A percentile compares a stretch with the other conserved stretches of the same genome.
phyloP scores from a whole-genome alignment of 495 filamentous ascomycete species.

The Baudoinia panamericana region DNA sequence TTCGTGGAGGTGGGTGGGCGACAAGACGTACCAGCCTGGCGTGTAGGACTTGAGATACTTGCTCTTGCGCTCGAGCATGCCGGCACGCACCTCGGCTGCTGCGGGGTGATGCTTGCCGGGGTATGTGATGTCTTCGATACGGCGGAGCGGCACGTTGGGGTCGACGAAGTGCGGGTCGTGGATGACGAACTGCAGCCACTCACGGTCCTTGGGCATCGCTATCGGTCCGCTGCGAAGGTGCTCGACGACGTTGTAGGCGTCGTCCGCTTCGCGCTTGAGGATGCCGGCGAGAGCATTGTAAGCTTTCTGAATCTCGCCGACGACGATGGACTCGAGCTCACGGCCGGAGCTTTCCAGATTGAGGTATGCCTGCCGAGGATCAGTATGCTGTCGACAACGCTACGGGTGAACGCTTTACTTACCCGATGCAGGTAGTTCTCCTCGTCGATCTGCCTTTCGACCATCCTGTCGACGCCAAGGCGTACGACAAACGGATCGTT shows the following conservation, averaged over 20 bases:
- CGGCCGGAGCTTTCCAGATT: conserved; percentile 91
- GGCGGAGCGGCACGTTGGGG: conserved; percentile 64
- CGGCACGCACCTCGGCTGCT: conserved; percentile 72
- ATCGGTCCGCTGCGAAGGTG: conserved; percentile 74
- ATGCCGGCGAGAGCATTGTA: conserved; percentile 88
- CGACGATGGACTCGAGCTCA: conserved; percentile 87
- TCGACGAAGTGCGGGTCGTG: conserved; percentile 79
- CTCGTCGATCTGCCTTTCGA: conserved; percentile 87
- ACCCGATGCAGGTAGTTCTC: conserved; percentile 95
- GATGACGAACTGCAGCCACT: conserved; percentile 77
- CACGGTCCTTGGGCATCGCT: conserved; percentile 76
- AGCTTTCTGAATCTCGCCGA: conserved; percentile 92
- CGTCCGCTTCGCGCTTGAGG: conserved; percentile 76
- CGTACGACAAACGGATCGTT: conserved; percentile 81
- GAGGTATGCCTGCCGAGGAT: conserved; percentile 57
- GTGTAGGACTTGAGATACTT: conserved; percentile 98
- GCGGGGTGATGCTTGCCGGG: conserved; percentile 84
- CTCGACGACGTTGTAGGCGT: conserved; percentile 62
- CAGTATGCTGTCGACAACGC: conserved; percentile 7
- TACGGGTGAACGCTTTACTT: conserved; percentile 19
- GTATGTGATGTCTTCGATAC: conserved; percentile 75
- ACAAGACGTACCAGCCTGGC: conserved; percentile 94
- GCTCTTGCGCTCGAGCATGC: conserved; percentile 90
- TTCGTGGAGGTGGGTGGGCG: conserved; percentile 91
- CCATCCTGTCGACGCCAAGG: conserved; percentile 69